Percentiles rank a stretch among this genome's conserved stretches.
Evolutionary conservation across 805 yeast genomes (phyloP).

Genomic region (Danielia reshetovae): DNA sequence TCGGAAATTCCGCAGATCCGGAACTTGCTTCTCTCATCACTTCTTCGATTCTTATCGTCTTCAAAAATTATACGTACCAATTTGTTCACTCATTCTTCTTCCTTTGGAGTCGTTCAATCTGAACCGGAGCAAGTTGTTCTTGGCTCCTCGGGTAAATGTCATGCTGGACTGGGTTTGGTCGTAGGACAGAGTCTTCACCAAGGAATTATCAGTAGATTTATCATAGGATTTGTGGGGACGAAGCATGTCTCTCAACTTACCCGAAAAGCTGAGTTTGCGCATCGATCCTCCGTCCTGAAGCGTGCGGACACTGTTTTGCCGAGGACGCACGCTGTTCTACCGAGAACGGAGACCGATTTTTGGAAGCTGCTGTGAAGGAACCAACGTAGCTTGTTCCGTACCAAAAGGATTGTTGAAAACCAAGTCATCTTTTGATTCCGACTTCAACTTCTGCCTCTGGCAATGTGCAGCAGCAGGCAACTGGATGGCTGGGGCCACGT

Average conservation of each 20-base stretch:
- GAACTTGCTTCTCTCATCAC: neutral
- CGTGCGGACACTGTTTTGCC: slow-evolving; percentile 1
- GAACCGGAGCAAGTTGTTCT: slow-evolving; percentile 12
- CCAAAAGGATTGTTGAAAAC: slow-evolving; percentile 9
- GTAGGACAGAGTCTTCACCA: slow-evolving; percentile 21
- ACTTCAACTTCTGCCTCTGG: neutral
- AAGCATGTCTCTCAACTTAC: slow-evolving; percentile 19
- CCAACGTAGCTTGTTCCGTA: slow-evolving; percentile 12
- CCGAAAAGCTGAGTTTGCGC: slow-evolving; percentile 18
- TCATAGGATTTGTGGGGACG: slow-evolving; percentile 6
- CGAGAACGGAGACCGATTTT: neutral
- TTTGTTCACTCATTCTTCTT: slow-evolving; percentile 24
- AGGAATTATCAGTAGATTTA: neutral
- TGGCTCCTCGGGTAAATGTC: slow-evolving; percentile 27
- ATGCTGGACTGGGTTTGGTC: slow-evolving; percentile 38
- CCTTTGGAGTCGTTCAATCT: slow-evolving; percentile 10
- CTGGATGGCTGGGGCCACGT: slow-evolving; percentile 1
- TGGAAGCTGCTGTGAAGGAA: slow-evolving; percentile 1
- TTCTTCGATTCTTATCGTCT: neutral
- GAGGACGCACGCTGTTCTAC: neutral
- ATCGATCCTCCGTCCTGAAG: neutral
- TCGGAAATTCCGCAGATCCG: no score
- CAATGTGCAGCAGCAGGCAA: neutral
- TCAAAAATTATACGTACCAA: slow-evolving; percentile 31
- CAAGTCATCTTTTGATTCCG: neutral